Evolutionary conservation across 352 stramenopile species (phyloP).

Genomic region (Plasmopara halstedii): DNA sequence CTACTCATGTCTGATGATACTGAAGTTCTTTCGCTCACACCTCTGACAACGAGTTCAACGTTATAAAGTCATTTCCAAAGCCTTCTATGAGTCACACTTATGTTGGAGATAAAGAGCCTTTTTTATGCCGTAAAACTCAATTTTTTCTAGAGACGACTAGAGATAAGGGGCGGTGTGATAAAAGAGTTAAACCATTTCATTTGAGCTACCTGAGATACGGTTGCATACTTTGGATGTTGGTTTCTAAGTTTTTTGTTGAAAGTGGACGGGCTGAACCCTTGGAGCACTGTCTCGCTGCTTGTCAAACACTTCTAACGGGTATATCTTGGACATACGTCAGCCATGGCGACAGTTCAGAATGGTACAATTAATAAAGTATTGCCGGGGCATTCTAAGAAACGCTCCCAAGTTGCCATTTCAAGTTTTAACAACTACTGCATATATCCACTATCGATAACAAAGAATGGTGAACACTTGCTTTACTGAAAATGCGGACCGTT

Average conservation of each 20-base stretch:
- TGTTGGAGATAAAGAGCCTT: too few species aligned
- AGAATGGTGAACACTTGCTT: background rate
- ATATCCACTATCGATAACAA: background rate
- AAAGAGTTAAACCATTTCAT: background rate
- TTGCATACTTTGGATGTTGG: conserved; percentile 4
- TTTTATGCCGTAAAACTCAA: too few species aligned
- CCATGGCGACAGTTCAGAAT: conserved; percentile 10
- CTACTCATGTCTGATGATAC: too few species aligned
- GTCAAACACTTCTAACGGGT: conserved; percentile 1
- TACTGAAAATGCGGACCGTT: background rate
- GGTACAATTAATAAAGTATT: conserved; percentile 7
- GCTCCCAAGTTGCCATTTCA: conserved; percentile 11
- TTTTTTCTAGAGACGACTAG: too few species aligned
- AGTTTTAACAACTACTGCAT: background rate
- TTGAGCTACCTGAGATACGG: background rate
- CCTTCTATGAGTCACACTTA: too few species aligned
- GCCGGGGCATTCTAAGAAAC: conserved; percentile 21
- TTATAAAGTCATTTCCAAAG: too few species aligned
- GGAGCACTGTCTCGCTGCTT: conserved; percentile 6
- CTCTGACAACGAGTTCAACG: too few species aligned
- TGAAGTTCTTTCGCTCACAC: too few species aligned
- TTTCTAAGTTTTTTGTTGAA: conserved; percentile 1
- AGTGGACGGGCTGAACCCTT: conserved; percentile 6
- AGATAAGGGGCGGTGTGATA: background rate
- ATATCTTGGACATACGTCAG: conserved; percentile 11